Percentiles rank a stretch among this genome's conserved stretches.
These are phyloP conservation scores for Juncus inflexus DNA, from an alignment of 176 grass and related monocot genomes.

Conservation along the genomic window DNA sequence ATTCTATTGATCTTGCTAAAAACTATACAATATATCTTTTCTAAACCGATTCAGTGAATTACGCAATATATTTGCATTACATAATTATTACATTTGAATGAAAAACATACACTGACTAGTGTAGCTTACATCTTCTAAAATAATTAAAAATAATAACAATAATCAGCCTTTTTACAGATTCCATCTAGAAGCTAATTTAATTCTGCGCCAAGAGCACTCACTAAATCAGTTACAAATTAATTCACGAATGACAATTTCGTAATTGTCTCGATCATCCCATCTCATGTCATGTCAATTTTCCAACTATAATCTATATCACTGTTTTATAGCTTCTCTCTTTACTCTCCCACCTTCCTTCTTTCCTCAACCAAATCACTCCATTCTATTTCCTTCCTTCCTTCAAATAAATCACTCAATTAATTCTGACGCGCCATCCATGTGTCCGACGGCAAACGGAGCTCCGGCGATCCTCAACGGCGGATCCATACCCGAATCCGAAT, in stretches of 20 bases:
- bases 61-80: too few species aligned
- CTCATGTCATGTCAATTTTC: neutral
- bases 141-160: too few species aligned
- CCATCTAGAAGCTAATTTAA: neutral
- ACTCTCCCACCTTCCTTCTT: neutral
- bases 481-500: slow-evolving; percentile 12
- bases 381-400: neutral
- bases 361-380: neutral
- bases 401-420: neutral
- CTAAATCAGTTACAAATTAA: neutral
- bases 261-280: neutral
- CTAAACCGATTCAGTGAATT: too few species aligned
- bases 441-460: slow-evolving; percentile 3
- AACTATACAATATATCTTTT: too few species aligned
- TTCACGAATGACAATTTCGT: neutral
- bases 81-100: too few species aligned
- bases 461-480: slow-evolving; percentile 4
- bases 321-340: slow-evolving; percentile 20
- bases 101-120: too few species aligned
- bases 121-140: too few species aligned
- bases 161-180: neutral
- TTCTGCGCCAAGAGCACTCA: neutral
- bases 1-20: too few species aligned
- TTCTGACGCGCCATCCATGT: neutral
- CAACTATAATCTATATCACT: neutral